A percentile compares a stretch with the other conserved stretches of the same genome.
Conservation (phyloP, 2,329 filamentous ascomycete genomes). For the Zymoseptoria brevis region DNA sequence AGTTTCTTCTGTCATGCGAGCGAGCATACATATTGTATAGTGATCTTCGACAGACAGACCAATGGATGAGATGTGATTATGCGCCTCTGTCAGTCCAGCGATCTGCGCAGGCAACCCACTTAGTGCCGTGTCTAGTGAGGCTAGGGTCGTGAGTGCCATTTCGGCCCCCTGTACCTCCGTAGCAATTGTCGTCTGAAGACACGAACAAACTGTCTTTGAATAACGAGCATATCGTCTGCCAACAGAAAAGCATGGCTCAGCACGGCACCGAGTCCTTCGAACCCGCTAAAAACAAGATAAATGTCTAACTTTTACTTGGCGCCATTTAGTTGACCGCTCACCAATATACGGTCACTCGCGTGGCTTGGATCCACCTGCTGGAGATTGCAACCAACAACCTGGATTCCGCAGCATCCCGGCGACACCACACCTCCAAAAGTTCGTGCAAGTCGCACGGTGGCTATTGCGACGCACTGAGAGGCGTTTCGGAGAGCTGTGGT, state of each 20-base stretch:
- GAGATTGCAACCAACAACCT: not conserved
- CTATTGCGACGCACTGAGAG: not conserved
- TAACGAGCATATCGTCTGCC: not conserved
- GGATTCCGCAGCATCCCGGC: not conserved
- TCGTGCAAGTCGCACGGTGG: not conserved
- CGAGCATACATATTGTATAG: not conserved
- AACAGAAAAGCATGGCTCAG: not conserved
- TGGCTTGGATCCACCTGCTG: not conserved
- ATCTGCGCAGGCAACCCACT: not conserved
- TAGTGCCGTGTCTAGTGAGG: not conserved
- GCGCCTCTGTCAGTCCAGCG: not conserved
- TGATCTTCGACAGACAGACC: not conserved
- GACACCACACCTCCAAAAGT: not conserved
- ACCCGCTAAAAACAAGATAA: not conserved
- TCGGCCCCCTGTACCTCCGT: not conserved
- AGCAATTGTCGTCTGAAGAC: too few species aligned
- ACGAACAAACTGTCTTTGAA: too few species aligned
- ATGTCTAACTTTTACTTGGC: not conserved
- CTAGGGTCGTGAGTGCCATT: not conserved
- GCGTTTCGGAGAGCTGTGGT: not conserved
- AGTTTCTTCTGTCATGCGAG: not conserved
- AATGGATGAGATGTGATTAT: not conserved
- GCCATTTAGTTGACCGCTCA: not conserved
- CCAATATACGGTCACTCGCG: not conserved
- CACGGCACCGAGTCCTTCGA: not conserved